Percentiles rank a stretch among this genome's conserved stretches.
Evolutionary conservation across 495 filamentous ascomycete species (phyloP).

Genomic region (Penicillium egyptiacum): DNA sequence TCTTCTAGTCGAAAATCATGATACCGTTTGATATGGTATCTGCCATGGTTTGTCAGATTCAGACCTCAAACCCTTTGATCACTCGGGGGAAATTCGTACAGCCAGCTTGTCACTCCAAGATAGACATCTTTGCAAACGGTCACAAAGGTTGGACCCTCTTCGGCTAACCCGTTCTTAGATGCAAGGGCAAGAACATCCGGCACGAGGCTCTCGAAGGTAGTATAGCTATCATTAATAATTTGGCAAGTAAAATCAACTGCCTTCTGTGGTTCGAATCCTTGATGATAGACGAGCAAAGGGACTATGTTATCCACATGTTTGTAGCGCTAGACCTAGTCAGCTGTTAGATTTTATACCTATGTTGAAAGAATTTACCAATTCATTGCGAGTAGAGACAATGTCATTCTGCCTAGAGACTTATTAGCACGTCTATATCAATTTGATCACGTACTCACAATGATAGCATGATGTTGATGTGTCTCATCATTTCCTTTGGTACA

Average conservation of each 20-base stretch:
- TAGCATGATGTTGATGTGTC: too few species aligned
- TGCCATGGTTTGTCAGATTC: not conserved
- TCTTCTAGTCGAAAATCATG: not conserved
- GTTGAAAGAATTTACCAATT: not conserved
- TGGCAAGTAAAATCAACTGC: not conserved
- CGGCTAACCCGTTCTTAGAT: not conserved
- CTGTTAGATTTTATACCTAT: not conserved
- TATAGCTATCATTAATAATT: not conserved
- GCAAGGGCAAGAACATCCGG: not conserved
- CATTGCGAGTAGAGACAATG: too few species aligned
- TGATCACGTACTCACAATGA: too few species aligned
- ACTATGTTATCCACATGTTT: not conserved
- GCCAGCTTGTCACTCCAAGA: not conserved
- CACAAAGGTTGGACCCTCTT: not conserved
- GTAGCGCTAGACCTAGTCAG: not conserved
- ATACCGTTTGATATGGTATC: not conserved
- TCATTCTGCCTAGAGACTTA: too few species aligned
- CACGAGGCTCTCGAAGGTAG: not conserved
- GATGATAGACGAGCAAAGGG: not conserved
- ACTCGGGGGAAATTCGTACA: not conserved
- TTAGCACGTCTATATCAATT: too few species aligned
- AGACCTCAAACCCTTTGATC: not conserved
- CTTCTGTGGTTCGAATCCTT: not conserved
- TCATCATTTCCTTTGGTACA: too few species aligned
- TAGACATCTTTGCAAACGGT: not conserved